These are phyloP conservation scores for Paxillus rubicundulus DNA, from an alignment of 768 basidiomycete species.

Conservation along the genomic window DNA sequence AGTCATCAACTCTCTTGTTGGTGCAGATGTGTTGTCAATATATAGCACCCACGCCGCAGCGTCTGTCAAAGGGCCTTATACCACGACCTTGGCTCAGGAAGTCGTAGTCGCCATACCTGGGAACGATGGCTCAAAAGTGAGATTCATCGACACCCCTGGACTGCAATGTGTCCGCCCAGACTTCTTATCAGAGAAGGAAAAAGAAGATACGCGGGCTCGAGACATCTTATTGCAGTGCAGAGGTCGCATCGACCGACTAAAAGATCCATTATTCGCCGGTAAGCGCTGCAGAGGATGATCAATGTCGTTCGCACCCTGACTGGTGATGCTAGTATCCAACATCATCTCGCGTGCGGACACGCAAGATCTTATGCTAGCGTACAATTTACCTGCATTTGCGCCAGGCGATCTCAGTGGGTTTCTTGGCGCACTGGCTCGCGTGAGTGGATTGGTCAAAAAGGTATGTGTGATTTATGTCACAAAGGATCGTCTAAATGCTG, in stretches of 20 bases:
- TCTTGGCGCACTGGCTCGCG: conserved; percentile 72
- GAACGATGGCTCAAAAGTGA: conserved; percentile 40
- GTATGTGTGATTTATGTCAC: conserved; percentile 35
- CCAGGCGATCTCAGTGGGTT: conserved; percentile 68
- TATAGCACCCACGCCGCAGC: conserved; percentile 49
- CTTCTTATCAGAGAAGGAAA: conserved; percentile 30
- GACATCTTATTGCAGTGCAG: conserved; percentile 79
- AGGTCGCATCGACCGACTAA: conserved; percentile 81
- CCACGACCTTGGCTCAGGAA: conserved; percentile 72
- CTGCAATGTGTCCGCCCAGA: conserved; percentile 47
- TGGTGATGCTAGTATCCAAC: conserved; percentile 49
- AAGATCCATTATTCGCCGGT: conserved; percentile 74
- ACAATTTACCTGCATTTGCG: conserved; percentile 77
- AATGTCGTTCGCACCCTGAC: conserved; percentile 13
- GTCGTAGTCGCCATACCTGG: conserved; percentile 48
- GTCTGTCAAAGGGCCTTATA: conserved; percentile 53
- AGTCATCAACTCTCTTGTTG: conserved; percentile 74
- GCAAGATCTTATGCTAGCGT: conserved; percentile 89
- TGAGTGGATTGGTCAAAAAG: conserved; percentile 74
- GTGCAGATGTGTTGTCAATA: conserved; percentile 49
- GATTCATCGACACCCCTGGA: conserved; percentile 88
- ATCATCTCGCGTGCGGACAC: conserved; percentile 65
- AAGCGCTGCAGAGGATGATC: conserved; percentile 28
- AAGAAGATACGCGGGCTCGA: conserved; percentile 37
- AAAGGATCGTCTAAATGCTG: conserved; percentile 8